Percentiles rank a stretch among this genome's conserved stretches.
Conservation (phyloP, 2,329 filamentous ascomycete genomes). For the Ophiosphaerella herpotricha region DNA sequence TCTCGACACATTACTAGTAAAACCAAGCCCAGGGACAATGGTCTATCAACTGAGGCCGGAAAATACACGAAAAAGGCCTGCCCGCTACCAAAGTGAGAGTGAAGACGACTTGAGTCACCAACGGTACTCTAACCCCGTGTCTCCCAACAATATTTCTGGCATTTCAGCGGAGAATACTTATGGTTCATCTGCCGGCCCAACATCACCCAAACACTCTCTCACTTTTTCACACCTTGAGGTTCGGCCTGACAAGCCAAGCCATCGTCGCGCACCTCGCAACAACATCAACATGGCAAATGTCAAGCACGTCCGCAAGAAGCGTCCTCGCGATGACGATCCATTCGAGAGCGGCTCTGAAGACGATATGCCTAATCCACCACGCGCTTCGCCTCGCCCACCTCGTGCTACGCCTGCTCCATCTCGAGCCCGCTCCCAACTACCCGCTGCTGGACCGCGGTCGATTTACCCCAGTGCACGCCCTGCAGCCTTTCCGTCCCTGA, state of each 20-base stretch:
- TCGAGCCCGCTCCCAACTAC: not conserved
- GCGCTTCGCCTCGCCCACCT: too few species aligned
- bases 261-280: not conserved
- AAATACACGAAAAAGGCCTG: conserved; percentile 4
- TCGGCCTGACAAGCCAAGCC: not conserved
- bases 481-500: conserved; percentile 11
- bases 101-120: not conserved
- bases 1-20: not conserved
- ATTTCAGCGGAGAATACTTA: not conserved
- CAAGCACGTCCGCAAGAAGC: conserved; percentile 1
- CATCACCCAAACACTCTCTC: too few species aligned
- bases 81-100: conserved; percentile 1
- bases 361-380: too few species aligned
- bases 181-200: too few species aligned
- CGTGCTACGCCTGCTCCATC: not conserved
- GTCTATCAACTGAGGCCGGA: conserved; percentile 3
- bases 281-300: conserved; percentile 8
- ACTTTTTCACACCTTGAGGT: not conserved
- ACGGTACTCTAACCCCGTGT: not conserved
- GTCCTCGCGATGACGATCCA: not conserved
- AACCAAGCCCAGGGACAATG: not conserved
- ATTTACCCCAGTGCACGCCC: conserved; percentile 1
- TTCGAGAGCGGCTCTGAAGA: too few species aligned
- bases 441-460: not conserved
- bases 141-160: not conserved